These are phyloP conservation scores for Solanum habrochaites DNA, from an alignment of 257 asterid genomes.

Conservation along the genomic window DNA sequence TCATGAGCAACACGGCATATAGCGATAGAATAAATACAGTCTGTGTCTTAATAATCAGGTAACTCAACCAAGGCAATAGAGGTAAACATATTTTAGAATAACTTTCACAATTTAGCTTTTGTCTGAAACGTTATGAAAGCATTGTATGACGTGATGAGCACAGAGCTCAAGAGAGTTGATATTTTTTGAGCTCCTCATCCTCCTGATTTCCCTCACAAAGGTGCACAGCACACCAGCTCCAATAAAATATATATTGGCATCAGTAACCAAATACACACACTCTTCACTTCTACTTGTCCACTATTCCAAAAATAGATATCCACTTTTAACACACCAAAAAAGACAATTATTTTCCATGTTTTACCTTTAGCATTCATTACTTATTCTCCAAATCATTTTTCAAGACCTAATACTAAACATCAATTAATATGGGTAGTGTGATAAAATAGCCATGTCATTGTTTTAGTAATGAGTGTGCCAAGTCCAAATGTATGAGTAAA, in stretches of 20 bases:
- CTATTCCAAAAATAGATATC: background rate
- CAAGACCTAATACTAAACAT: background rate
- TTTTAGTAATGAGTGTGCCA: background rate
- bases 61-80: background rate
- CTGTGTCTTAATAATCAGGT: background rate
- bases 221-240: background rate
- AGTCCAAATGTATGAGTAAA: background rate
- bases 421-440: background rate
- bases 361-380: background rate
- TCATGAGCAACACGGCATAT: background rate
- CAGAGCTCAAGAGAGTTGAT: background rate
- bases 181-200: background rate
- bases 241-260: background rate
- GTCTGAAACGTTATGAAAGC: background rate
- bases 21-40: background rate
- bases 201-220: background rate
- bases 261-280: background rate
- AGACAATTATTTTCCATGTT: background rate
- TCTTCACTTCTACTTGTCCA: background rate
- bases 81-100: background rate
- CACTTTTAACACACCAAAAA: background rate
- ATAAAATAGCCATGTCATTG: background rate
- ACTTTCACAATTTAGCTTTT: background rate
- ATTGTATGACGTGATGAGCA: background rate
- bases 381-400: background rate